Conservation (phyloP, 305 asterid genomes). For the Petunia hybrid region DNA sequence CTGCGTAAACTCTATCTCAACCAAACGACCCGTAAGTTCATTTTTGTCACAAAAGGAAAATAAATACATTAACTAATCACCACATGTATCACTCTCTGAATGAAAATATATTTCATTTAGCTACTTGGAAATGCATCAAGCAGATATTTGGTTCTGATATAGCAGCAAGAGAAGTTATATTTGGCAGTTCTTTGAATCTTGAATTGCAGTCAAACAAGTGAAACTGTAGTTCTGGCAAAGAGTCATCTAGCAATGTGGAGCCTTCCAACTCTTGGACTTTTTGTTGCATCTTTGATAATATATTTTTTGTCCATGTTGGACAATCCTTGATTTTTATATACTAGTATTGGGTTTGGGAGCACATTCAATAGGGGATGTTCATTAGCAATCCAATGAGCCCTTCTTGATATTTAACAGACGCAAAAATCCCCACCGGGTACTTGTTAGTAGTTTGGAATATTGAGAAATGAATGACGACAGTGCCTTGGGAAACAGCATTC, state of each 20-base stretch:
- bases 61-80: neutral
- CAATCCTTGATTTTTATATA: neutral
- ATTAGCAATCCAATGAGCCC: too few species aligned
- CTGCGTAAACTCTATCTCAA: too few species aligned
- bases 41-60: neutral
- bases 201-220: neutral
- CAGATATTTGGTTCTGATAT: neutral
- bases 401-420: too few species aligned
- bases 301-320: neutral
- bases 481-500: too few species aligned
- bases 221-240: neutral
- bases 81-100: neutral
- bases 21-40: too few species aligned
- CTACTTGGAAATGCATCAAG: neutral
- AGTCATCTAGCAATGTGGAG: neutral
- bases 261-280: neutral
- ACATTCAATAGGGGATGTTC: too few species aligned
- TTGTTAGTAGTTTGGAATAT: too few species aligned
- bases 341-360: too few species aligned
- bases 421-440: too few species aligned
- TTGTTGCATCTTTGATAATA: neutral
- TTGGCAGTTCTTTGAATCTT: neutral
- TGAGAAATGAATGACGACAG: too few species aligned
- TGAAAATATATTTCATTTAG: conserved; percentile 9
- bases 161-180: neutral